A percentile compares a stretch with the other conserved stretches of the same genome.
These are phyloP conservation scores for Musa beccarii DNA, from an alignment of 176 grass and related monocot species.

Conservation along the genomic window DNA sequence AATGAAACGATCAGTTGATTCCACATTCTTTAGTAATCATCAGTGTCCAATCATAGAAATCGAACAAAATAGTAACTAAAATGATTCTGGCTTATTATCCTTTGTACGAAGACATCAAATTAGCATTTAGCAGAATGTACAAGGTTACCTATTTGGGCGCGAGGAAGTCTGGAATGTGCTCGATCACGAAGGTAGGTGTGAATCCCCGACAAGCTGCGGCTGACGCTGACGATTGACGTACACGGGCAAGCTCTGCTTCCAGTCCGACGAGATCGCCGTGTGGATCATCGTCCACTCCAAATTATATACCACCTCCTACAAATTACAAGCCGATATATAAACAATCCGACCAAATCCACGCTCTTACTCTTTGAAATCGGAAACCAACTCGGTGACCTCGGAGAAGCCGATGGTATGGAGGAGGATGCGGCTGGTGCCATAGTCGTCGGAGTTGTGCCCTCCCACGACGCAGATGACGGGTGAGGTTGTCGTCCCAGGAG, in stretches of 20 bases:
- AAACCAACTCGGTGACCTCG: slow-evolving; percentile 5
- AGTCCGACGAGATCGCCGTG: slow-evolving; percentile 9
- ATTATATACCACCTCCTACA: slow-evolving; percentile 9
- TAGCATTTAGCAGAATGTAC: no score
- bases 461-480: slow-evolving; percentile 15
- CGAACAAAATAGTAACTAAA: no score
- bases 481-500: slow-evolving; percentile 15
- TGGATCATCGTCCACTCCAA: slow-evolving; percentile 17
- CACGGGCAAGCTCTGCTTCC: slow-evolving; percentile 8
- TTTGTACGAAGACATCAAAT: no score
- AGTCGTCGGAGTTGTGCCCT: slow-evolving; percentile 10
- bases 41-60: no score
- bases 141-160: background rate
- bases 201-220: slow-evolving; percentile 14
- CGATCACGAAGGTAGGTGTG: background rate
- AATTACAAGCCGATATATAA: background rate
- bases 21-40: no score
- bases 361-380: no score
- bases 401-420: slow-evolving; percentile 16
- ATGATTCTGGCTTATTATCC: no score
- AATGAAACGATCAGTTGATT: no score
- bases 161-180: slow-evolving; percentile 7
- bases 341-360: no score
- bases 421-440: slow-evolving; percentile 16
- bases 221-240: slow-evolving; percentile 8